Evolutionary conservation across 1,284 basidiomycete genomes (phyloP).

Genomic region (Xanthoconium separans): DNA sequence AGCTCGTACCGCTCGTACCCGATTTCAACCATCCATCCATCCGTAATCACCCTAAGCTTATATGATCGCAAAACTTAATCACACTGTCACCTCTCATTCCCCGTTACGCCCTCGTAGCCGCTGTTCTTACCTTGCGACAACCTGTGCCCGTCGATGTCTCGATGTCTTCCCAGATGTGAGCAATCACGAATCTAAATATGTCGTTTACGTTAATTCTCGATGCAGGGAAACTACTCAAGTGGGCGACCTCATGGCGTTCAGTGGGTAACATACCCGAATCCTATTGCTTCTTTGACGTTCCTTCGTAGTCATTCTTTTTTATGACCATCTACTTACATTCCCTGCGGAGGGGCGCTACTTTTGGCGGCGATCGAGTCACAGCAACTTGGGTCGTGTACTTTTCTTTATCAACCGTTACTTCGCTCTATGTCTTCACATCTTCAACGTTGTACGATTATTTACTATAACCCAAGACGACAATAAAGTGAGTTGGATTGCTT

Average conservation of each 20-base stretch:
- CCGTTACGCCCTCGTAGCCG: background rate
- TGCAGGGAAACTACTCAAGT: background rate
- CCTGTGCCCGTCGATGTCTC: background rate
- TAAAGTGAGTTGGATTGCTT: conserved; percentile 1
- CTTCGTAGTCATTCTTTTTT: conserved; percentile 38
- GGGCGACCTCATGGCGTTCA: conserved; percentile 4
- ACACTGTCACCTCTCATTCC: background rate
- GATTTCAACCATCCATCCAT: background rate
- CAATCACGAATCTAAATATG: background rate
- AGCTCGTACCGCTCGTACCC: background rate
- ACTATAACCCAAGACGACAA: too few species aligned
- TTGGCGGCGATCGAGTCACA: conserved; percentile 33
- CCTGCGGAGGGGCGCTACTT: conserved; percentile 36
- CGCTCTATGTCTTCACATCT: conserved; percentile 24
- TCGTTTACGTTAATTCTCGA: background rate
- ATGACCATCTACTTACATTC: conserved; percentile 42
- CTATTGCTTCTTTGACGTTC: background rate
- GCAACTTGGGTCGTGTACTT: conserved; percentile 30
- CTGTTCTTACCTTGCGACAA: background rate
- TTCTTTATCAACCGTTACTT: conserved; percentile 43
- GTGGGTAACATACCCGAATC: conserved; percentile 2
- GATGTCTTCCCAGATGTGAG: conserved; percentile 10
- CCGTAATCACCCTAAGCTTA: background rate
- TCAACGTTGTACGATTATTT: conserved; percentile 4
- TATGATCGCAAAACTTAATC: background rate